Evolutionary conservation across 306 rosid genomes (phyloP).

Genomic region (Gynostemma pentaphyllum): DNA sequence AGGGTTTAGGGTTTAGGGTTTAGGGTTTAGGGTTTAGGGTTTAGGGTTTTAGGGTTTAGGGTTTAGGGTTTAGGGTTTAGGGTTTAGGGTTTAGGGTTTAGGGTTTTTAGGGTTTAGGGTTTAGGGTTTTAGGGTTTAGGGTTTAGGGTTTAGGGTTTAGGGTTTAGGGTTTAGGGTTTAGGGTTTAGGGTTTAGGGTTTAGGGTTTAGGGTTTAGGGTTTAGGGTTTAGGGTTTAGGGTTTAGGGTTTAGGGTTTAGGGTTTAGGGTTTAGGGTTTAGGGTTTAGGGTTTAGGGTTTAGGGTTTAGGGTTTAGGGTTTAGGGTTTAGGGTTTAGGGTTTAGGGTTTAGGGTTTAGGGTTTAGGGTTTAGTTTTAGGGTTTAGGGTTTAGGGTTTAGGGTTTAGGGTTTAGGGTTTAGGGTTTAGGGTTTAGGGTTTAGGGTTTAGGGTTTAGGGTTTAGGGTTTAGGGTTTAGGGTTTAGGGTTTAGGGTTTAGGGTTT

Average conservation of each 20-base stretch:
- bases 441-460: constrained; percentile 9
- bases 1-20: not conserved
- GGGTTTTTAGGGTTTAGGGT: not conserved
- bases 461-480: not conserved
- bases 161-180: constrained; percentile 4
- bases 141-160: constrained; percentile 5
- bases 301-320: constrained; percentile 9
- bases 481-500: not conserved
- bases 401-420: constrained; percentile 2
- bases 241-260: constrained; percentile 5
- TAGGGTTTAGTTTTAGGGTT: constrained; percentile 1
- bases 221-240: not conserved
- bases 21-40: not conserved
- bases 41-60: not conserved
- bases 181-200: constrained; percentile 1
- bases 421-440: constrained; percentile 10
- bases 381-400: not conserved
- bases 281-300: not conserved
- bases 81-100: not conserved
- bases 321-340: constrained; percentile 16
- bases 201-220: not conserved
- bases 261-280: constrained; percentile 9
- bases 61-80: not conserved
- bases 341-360: constrained; percentile 9
- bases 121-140: not conserved